Percentiles rank a stretch among this genome's conserved stretches.
These are phyloP conservation scores for Dryadomyces quercivorus DNA, from an alignment of 2,329 filamentous ascomycete species.

Conservation along the genomic window DNA sequence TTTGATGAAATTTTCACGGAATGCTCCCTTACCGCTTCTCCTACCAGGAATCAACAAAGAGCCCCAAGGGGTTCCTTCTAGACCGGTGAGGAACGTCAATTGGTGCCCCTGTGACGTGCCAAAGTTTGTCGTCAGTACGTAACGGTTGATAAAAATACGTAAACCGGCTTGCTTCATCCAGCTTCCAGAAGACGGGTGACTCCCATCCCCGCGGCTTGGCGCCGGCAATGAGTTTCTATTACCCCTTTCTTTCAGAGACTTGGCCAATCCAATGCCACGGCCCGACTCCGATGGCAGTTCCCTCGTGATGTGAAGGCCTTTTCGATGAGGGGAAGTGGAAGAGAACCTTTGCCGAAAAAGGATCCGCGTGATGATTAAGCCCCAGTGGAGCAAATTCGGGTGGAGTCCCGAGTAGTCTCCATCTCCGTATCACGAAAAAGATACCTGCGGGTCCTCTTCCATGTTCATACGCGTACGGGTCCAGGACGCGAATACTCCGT, in stretches of 20 bases:
- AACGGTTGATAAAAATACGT: conserved; percentile 6
- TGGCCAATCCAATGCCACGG: background rate
- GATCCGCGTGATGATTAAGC: no score
- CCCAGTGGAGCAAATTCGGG: background rate
- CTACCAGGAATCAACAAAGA: background rate
- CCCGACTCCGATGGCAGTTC: background rate
- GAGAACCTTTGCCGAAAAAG: no score
- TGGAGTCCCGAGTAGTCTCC: background rate
- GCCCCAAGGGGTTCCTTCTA: background rate
- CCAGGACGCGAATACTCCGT: background rate
- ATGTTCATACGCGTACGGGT: no score
- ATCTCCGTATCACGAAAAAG: background rate
- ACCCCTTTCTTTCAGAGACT: conserved; percentile 14
- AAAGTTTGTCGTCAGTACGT: background rate
- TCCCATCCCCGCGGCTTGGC: conserved; percentile 10
- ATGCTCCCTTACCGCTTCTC: background rate
- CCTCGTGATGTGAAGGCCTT: background rate
- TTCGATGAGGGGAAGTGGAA: background rate
- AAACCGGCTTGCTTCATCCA: background rate
- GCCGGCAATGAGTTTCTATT: conserved; percentile 15
- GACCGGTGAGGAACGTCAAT: background rate
- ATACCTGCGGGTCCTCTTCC: background rate
- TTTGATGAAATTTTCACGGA: background rate
- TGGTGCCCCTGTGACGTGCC: background rate
- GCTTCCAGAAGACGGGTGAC: background rate